phyloP scores from a whole-genome alignment of 1,284 basidiomycete genomes.

The Moesziomyces globuligerus region DNA sequence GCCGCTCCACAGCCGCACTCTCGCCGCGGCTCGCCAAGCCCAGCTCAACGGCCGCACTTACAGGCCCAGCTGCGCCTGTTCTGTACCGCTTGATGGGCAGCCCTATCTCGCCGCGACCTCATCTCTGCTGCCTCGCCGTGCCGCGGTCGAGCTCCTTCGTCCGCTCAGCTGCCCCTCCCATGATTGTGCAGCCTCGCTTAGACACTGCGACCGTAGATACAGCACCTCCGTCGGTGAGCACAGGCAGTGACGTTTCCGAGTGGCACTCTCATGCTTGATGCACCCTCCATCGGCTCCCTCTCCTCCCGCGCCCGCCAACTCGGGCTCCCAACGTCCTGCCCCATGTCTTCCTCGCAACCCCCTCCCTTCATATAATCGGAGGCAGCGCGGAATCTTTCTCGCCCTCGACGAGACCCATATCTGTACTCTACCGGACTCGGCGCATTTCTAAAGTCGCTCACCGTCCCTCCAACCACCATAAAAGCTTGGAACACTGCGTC shows the following conservation, averaged over 20 bases:
- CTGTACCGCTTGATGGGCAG: conserved; percentile 10
- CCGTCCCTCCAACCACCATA: too few species aligned
- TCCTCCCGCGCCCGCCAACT: neutral
- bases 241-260: conserved; percentile 5
- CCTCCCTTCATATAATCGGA: conserved; percentile 14
- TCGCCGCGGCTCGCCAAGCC: conserved; percentile 17
- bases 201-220: conserved; percentile 8
- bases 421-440: neutral
- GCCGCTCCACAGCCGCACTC: conserved; percentile 7
- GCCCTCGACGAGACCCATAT: too few species aligned
- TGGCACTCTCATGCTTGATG: conserved; percentile 2
- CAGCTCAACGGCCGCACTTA: conserved; percentile 11
- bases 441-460: too few species aligned
- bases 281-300: neutral
- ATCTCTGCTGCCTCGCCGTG: neutral
- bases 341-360: neutral
- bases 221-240: conserved; percentile 3
- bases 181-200: conserved; percentile 9
- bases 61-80: neutral
- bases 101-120: conserved; percentile 10
- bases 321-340: neutral
- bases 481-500: too few species aligned
- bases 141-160: neutral
- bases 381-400: neutral
- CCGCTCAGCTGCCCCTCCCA: conserved; percentile 9